Percentiles rank a stretch among this genome's conserved stretches.
Evolutionary conservation across 352 stramenopile species (phyloP).

Genomic region (Phytophthora chlamydospora): DNA sequence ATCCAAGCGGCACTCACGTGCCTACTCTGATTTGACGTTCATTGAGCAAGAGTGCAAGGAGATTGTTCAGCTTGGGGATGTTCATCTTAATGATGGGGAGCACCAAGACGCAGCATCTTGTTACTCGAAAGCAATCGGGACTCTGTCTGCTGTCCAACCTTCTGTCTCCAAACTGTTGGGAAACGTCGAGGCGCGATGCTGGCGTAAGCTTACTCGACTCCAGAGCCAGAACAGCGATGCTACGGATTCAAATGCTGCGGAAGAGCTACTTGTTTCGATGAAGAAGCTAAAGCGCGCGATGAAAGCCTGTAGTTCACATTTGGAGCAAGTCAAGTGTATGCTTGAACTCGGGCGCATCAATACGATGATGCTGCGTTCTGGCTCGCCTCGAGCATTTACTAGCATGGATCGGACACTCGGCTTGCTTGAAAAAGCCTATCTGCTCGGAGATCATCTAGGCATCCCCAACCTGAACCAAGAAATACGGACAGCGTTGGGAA

Average conservation of each 20-base stretch:
- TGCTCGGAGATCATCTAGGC: conserved; percentile 44
- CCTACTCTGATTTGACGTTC: conserved; percentile 33
- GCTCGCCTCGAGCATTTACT: conserved; percentile 43
- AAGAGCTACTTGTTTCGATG: conserved; percentile 46
- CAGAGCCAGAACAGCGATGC: conserved; percentile 33
- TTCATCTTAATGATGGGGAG: conserved; percentile 33
- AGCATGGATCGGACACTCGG: conserved; percentile 33
- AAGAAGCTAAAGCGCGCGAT: conserved; percentile 52
- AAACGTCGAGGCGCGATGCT: conserved; percentile 44
- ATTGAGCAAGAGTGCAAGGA: conserved; percentile 57
- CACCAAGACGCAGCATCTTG: conserved; percentile 28
- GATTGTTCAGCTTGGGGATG: conserved; percentile 47
- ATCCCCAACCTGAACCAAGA: conserved; percentile 55
- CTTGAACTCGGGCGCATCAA: conserved; percentile 53
- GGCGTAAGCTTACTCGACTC: conserved; percentile 53
- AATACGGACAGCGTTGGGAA: conserved; percentile 49
- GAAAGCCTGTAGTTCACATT: conserved; percentile 39
- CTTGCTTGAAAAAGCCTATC: conserved; percentile 54
- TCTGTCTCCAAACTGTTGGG: conserved; percentile 15
- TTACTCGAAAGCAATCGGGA: conserved; percentile 30
- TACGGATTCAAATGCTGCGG: conserved; percentile 27
- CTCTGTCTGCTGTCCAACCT: conserved; percentile 11
- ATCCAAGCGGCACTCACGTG: conserved; percentile 10
- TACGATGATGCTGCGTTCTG: conserved; percentile 45
- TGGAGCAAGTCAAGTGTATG: conserved; percentile 60